Conservation (phyloP, 2,329 filamentous ascomycete species). For the Monilinia vaccinii-corymbosi region DNA sequence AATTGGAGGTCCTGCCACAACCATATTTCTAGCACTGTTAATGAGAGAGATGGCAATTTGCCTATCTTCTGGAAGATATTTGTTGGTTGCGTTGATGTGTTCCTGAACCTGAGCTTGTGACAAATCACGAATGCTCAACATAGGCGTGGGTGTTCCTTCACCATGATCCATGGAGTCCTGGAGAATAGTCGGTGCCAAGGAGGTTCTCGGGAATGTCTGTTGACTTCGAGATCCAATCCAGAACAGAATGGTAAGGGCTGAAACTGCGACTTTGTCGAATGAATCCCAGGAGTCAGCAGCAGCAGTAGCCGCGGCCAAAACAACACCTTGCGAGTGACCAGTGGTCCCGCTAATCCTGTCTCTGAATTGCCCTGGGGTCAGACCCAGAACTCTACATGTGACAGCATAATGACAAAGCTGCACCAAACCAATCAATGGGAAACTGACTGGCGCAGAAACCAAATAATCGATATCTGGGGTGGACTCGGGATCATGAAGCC, state of each 20-base stretch:
- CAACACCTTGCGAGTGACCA: constrained; percentile 92
- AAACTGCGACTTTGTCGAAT: constrained; percentile 69
- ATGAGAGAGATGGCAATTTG: constrained; percentile 93
- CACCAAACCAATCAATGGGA: constrained; percentile 90
- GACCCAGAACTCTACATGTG: constrained; percentile 82
- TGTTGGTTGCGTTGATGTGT: constrained; percentile 93
- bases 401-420: constrained; percentile 95
- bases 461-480: constrained; percentile 93
- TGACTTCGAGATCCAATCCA: constrained; percentile 98
- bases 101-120: constrained; percentile 83
- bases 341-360: constrained; percentile 81
- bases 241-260: constrained; percentile 87
- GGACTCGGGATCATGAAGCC: constrained; percentile 80
- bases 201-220: constrained; percentile 92
- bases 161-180: constrained; percentile 91
- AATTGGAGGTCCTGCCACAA: constrained; percentile 91
- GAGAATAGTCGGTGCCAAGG: constrained; percentile 79
- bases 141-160: constrained; percentile 91
- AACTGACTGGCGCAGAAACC: constrained; percentile 88
- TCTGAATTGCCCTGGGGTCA: constrained; percentile 79
- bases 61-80: constrained; percentile 84
- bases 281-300: constrained; percentile 90
- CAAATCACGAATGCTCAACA: constrained; percentile 94
- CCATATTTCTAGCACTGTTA: constrained; percentile 95
- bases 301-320: constrained; percentile 85